These are phyloP conservation scores for Teratosphaeria pseudoeucalypti DNA, from an alignment of 2,329 filamentous ascomycete species.

Conservation along the genomic window DNA sequence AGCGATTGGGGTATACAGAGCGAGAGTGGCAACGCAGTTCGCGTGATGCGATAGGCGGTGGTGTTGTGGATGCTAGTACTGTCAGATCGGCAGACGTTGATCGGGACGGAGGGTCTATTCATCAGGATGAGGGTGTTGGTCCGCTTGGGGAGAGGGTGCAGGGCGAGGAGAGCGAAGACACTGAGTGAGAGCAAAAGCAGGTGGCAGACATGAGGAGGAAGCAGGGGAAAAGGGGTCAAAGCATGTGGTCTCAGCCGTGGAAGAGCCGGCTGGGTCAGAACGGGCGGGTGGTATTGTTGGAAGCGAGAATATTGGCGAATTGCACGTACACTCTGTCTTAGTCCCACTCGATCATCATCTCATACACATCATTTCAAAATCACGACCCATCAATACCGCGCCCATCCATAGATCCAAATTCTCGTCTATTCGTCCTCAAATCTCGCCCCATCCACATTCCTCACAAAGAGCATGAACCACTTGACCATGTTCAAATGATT, in stretches of 20 bases:
- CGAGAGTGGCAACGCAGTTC: too few relatives aligned
- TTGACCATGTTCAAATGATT: constrained; percentile 34
- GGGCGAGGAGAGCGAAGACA: not conserved
- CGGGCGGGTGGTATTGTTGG: not conserved
- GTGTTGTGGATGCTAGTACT: too few relatives aligned
- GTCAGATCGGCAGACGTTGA: too few relatives aligned
- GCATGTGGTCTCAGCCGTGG: not conserved
- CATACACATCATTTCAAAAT: too few relatives aligned
- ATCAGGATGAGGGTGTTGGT: not conserved
- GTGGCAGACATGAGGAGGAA: not conserved
- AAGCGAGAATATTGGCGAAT: not conserved
- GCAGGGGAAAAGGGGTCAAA: not conserved
- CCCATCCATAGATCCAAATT: too few relatives aligned
- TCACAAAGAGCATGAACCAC: constrained; percentile 35
- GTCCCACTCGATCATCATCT: too few relatives aligned
- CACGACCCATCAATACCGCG: not conserved
- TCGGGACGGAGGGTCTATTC: not conserved
- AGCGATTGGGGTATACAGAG: too few relatives aligned
- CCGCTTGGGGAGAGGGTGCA: not conserved
- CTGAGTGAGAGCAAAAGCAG: not conserved
- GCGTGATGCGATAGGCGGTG: too few relatives aligned
- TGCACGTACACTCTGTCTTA: too few relatives aligned
- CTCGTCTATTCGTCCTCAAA: constrained; percentile 9
- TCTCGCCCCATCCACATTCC: constrained; percentile 36
- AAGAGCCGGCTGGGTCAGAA: not conserved